Conservation (phyloP, 2,329 filamentous ascomycete genomes). For the Neophaeococcomyces aloes region DNA sequence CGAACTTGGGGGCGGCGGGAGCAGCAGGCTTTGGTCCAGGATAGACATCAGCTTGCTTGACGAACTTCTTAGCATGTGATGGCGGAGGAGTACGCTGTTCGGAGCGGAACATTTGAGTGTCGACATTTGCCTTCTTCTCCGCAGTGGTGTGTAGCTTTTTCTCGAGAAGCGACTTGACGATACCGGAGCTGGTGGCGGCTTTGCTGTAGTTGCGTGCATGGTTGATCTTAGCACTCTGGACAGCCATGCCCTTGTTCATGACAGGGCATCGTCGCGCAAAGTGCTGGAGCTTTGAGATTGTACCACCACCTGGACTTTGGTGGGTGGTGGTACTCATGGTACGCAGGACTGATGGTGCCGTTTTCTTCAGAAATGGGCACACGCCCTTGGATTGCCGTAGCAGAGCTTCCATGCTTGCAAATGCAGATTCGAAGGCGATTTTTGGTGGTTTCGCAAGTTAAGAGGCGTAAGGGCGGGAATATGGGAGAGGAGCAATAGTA, state of each 20-base stretch:
- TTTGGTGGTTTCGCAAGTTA: neutral
- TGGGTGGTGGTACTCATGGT: conserved; percentile 63
- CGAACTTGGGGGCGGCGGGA: conserved; percentile 53
- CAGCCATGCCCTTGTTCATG: conserved; percentile 94
- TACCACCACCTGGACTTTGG: conserved; percentile 67
- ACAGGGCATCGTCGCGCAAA: conserved; percentile 91
- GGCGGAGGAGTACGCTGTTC: conserved; percentile 29
- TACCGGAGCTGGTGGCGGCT: conserved; percentile 28
- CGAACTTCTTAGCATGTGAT: conserved; percentile 10
- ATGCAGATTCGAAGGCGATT: too few species aligned
- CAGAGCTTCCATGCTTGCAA: conserved; percentile 68
- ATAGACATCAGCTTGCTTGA: conserved; percentile 20
- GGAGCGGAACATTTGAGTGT: conserved; percentile 42
- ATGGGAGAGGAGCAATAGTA: neutral
- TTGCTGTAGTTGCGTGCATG: conserved; percentile 21
- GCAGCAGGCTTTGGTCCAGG: conserved; percentile 39
- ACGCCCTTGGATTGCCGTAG: conserved; percentile 91
- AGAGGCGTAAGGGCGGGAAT: neutral
- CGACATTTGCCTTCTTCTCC: conserved; percentile 67
- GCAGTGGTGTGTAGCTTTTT: conserved; percentile 65
- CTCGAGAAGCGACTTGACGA: conserved; percentile 29
- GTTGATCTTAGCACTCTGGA: conserved; percentile 50
- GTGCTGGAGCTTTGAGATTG: conserved; percentile 94
- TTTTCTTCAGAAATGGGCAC: conserved; percentile 95
- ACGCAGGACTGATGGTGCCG: conserved; percentile 81